Base-by-base conservation (phyloP, 208 protist species). In the Crithidia bombi region DNA sequence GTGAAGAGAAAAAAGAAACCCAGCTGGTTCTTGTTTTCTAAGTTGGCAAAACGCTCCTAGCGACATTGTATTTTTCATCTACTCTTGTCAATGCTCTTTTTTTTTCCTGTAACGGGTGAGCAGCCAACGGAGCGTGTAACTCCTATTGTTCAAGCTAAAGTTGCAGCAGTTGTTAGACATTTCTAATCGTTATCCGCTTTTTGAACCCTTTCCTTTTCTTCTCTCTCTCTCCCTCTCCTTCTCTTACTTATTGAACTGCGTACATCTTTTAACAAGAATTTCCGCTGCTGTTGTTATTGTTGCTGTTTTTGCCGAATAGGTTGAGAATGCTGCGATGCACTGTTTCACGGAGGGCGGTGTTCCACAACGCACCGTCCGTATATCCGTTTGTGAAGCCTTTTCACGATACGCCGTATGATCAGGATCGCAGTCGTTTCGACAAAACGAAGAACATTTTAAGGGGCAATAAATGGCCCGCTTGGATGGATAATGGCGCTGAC, bases 301-400 rank as follows among this genome's bases (percentile, higher is more conserved):
- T 21, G 50, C 41, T 56, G 50, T 73, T 50, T 63, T 75, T 49
- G 23, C 33, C 1, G 15, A 44, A 14, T 36, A 67, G 41, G n/a
- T 55, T 6, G 15, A 57, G 14, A 12, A 83, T 87, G 67, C 32
- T 73, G 32, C 35, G 21, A 17, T 43, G 23, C 11, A 79, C 62
- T 10, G 21, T 32, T 26, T 36, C 78, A 54, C 52, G 39, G 32
- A 63, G 83, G 52, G 84, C 82, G 38, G 87, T 94, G 7, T 96
- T 90, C 65, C 91, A 94, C 76, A 94, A 91, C 59, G 91, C 91
- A 35, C 91, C 91, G 30, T 76, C 85, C 6, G 79, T 86, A 30
- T 96, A 96, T 65, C 91, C 91, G 6, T 96, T 94, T 77, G 52
- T 71, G 33, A 93, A 94, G 55, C 91, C 91, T 12, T 93, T 96